phyloP scores from a whole-genome alignment of 2,329 filamentous ascomycete species.

The Aspergillus awamori region DNA sequence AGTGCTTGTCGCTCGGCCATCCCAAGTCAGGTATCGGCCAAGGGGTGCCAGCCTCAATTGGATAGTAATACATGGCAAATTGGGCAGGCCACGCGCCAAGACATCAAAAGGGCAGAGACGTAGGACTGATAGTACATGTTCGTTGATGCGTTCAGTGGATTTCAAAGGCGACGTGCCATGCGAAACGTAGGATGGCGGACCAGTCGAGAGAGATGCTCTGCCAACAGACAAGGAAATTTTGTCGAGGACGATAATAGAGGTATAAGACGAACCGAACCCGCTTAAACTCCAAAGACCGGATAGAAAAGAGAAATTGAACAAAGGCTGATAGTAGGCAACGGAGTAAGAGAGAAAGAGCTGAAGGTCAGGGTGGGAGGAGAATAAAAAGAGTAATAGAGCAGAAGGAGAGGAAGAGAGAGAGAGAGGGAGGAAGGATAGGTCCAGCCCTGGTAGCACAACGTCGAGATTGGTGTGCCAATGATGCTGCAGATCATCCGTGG shows the following conservation, averaged over 20 bases:
- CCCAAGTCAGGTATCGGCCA: neutral
- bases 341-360: no score
- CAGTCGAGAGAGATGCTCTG: neutral
- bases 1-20: neutral
- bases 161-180: neutral
- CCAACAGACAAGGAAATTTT: no score
- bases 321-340: no score
- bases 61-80: neutral
- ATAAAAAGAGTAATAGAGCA: neutral
- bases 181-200: neutral
- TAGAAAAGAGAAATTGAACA: no score
- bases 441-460: neutral
- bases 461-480: neutral
- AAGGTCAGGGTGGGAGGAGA: no score
- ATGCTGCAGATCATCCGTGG: neutral
- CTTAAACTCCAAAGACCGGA: no score
- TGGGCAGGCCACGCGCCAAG: neutral
- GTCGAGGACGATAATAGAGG: no score
- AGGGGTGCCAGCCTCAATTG: neutral
- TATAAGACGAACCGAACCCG: no score
- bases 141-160: neutral
- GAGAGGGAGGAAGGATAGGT: neutral
- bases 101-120: neutral
- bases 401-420: no score
- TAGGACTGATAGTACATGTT: neutral